Evolutionary conservation across 495 filamentous ascomycete genomes (phyloP).

Genomic region (Staphylotrichum longicolle): DNA sequence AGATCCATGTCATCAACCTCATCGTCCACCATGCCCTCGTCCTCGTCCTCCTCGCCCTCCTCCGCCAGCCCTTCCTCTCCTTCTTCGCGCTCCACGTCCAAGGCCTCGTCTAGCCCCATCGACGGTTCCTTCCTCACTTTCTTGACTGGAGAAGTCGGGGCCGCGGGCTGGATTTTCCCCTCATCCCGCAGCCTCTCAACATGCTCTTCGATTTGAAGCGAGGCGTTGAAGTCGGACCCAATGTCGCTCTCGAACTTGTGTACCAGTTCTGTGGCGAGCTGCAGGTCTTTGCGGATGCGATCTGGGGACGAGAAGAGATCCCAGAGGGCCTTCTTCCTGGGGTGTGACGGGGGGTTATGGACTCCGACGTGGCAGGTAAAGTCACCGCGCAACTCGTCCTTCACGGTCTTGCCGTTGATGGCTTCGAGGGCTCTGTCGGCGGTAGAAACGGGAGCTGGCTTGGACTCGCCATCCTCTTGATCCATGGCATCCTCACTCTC

Average conservation of each 20-base stretch:
- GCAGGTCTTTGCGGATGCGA: slow-evolving; percentile 79
- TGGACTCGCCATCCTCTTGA: slow-evolving; percentile 49
- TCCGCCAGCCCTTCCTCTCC: slow-evolving; percentile 65
- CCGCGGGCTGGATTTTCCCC: slow-evolving; percentile 69
- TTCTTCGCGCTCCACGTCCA: slow-evolving; percentile 70
- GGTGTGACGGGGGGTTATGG: slow-evolving; percentile 79
- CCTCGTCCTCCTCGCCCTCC: slow-evolving; percentile 68
- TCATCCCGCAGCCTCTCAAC: slow-evolving; percentile 74
- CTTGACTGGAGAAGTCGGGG: slow-evolving; percentile 56
- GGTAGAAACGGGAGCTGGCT: slow-evolving; percentile 47
- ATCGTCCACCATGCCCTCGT: slow-evolving; percentile 75
- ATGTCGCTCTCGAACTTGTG: slow-evolving; percentile 79
- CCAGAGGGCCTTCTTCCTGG: slow-evolving; percentile 95
- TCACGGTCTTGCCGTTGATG: slow-evolving; percentile 93
- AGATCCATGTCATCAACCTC: slow-evolving; percentile 86
- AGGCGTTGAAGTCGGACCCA: slow-evolving; percentile 67
- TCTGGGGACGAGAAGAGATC: slow-evolving; percentile 91
- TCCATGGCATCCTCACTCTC: slow-evolving; percentile 66
- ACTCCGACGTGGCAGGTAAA: slow-evolving; percentile 97
- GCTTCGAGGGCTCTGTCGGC: slow-evolving; percentile 86
- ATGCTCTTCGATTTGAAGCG: slow-evolving; percentile 74
- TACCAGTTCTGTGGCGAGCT: slow-evolving; percentile 71
- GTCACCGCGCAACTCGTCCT: slow-evolving; percentile 86
- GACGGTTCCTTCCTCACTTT: slow-evolving; percentile 57
- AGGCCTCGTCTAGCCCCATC: slow-evolving; percentile 63